Conservation (phyloP, 805 yeast species). For the Metschnikowia hibisci region DNA sequence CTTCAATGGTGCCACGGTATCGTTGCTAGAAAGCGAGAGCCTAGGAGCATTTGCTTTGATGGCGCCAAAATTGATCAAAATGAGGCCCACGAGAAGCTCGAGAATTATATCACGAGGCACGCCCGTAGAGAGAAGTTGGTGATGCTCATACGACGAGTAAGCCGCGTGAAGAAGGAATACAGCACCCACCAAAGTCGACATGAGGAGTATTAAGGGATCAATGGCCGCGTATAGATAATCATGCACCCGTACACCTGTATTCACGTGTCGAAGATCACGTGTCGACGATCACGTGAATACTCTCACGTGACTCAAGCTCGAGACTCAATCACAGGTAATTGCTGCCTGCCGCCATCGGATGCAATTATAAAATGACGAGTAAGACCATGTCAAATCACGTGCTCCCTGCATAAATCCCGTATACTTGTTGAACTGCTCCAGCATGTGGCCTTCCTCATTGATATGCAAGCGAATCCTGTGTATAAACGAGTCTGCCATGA, state of each 20-base stretch:
- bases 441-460: constrained; percentile 64
- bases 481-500: constrained; percentile 66
- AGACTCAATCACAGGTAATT: too few relatives aligned
- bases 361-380: constrained; percentile 71
- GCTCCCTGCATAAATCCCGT: constrained; percentile 91
- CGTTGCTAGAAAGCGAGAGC: constrained; percentile 19
- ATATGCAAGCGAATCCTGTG: constrained; percentile 56
- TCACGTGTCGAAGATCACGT: too few relatives aligned
- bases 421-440: constrained; percentile 82
- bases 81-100: constrained; percentile 49
- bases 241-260: too few relatives aligned
- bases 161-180: constrained; percentile 44
- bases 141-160: constrained; percentile 52
- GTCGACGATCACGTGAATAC: too few relatives aligned
- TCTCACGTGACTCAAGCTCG: too few relatives aligned
- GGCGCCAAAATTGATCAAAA: constrained; percentile 39
- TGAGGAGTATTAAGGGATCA: not conserved
- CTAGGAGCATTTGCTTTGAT: constrained; percentile 22
- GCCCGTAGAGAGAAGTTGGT: constrained; percentile 28
- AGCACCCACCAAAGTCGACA: constrained; percentile 6
- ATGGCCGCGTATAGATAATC: too few relatives aligned
- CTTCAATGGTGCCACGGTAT: constrained; percentile 26
- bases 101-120: constrained; percentile 47
- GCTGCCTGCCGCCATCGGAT: constrained; percentile 54
- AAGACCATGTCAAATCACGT: constrained; percentile 83